These are phyloP conservation scores for Pleurotus tuoliensis DNA, from an alignment of 768 basidiomycete species.

Conservation along the genomic window DNA sequence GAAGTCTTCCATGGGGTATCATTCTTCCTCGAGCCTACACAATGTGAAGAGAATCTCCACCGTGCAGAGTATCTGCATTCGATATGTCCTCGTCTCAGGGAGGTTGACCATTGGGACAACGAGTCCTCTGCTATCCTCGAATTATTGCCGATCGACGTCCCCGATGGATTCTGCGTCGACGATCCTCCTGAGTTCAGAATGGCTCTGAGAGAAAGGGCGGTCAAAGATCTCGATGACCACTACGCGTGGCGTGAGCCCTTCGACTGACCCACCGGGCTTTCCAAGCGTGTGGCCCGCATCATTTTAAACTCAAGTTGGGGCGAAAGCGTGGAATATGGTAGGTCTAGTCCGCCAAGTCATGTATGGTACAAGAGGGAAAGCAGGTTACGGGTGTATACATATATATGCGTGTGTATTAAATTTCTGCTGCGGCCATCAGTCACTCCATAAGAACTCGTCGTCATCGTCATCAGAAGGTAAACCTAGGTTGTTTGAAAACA, in stretches of 20 bases:
- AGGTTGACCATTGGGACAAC: constrained; percentile 2
- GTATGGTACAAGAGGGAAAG: too few species aligned
- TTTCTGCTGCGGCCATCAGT: constrained; percentile 12
- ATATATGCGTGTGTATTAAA: too few species aligned
- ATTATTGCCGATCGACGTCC: background rate
- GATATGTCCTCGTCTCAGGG: background rate
- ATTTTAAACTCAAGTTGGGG: too few species aligned
- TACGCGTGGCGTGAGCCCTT: constrained; percentile 3
- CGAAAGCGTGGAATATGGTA: too few species aligned
- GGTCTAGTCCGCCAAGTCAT: too few species aligned
- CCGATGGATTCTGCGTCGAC: background rate
- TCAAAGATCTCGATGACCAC: constrained; percentile 1
- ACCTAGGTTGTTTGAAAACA: constrained; percentile 33
- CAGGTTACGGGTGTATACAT: too few species aligned
- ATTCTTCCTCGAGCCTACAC: constrained; percentile 1
- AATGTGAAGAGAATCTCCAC: constrained; percentile 1
- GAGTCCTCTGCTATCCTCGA: background rate
- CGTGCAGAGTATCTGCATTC: background rate
- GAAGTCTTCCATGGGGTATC: constrained; percentile 7
- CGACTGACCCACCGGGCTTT: background rate
- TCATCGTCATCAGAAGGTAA: constrained; percentile 49
- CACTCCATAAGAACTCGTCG: constrained; percentile 51
- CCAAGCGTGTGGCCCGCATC: too few species aligned
- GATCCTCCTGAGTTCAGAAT: background rate
- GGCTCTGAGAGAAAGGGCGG: background rate